Evolutionary conservation across 805 yeast species (phyloP).

Genomic region (Candida ortonii): DNA sequence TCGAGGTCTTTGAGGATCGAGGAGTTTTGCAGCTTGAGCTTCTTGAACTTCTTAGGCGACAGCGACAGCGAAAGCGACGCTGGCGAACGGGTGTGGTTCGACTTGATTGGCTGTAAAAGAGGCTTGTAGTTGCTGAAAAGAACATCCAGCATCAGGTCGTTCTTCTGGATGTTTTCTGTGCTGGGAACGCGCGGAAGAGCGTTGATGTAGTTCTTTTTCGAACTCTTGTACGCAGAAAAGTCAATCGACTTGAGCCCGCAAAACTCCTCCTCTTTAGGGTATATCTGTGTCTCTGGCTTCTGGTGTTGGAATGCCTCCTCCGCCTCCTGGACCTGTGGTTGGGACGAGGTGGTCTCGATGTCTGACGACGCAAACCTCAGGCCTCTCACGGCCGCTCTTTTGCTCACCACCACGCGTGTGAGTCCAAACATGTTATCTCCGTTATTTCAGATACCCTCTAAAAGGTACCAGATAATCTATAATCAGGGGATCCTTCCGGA

Average conservation of each 20-base stretch:
- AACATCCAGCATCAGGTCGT: conserved; percentile 28
- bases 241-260: conserved; percentile 4
- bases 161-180: conserved; percentile 31
- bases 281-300: too few species aligned
- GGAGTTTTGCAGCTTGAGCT: conserved; percentile 18
- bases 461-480: too few species aligned
- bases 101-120: conserved; percentile 28
- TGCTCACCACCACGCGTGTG: too few species aligned
- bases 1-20: conserved; percentile 29
- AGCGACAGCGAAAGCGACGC: conserved; percentile 14
- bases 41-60: conserved; percentile 21
- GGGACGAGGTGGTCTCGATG: too few species aligned
- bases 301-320: too few species aligned
- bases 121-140: conserved; percentile 31
- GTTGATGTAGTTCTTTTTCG: conserved; percentile 26
- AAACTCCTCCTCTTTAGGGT: not conserved
- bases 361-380: too few species aligned
- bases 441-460: too few species aligned
- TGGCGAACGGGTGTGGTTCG: conserved; percentile 28
- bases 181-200: conserved; percentile 34
- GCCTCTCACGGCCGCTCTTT: too few species aligned
- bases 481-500: too few species aligned
- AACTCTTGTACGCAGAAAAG: conserved; percentile 6
- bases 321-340: too few species aligned
- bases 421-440: too few species aligned